Evolutionary conservation across 192 early-diverging fungal species (phyloP).

Genomic region (Thoreauomyces humboldtii): DNA sequence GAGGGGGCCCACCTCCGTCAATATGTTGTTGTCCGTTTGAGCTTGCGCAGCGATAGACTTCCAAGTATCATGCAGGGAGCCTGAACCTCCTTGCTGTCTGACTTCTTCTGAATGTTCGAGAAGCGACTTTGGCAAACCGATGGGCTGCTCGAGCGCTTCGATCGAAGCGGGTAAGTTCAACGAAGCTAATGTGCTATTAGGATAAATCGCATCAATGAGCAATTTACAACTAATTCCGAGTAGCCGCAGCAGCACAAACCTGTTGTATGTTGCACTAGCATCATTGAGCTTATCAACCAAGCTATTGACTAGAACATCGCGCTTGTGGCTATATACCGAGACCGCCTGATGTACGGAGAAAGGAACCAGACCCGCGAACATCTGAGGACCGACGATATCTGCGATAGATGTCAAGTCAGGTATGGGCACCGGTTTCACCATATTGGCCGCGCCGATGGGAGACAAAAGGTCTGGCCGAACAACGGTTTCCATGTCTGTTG

Average conservation of each 20-base stretch:
- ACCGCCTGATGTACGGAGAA: constrained; percentile 89
- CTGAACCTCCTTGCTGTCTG: constrained; percentile 65
- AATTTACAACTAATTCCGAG: too few relatives aligned
- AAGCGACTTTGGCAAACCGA: constrained; percentile 70
- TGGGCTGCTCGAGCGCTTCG: constrained; percentile 71
- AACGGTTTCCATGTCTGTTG: constrained; percentile 69
- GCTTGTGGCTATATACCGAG: constrained; percentile 80
- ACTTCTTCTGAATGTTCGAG: constrained; percentile 74
- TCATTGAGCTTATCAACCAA: constrained; percentile 66
- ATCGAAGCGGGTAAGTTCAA: constrained; percentile 69
- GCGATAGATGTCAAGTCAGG: constrained; percentile 57
- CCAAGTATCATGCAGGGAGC: constrained; percentile 59
- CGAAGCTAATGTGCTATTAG: constrained; percentile 56
- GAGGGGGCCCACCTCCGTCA: constrained; percentile 72
- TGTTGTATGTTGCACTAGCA: constrained; percentile 64
- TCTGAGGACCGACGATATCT: constrained; percentile 60
- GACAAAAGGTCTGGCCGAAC: constrained; percentile 59
- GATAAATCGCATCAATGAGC: too few relatives aligned
- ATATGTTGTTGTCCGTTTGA: constrained; percentile 47
- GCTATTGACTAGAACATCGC: constrained; percentile 71
- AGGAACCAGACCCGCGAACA: constrained; percentile 83
- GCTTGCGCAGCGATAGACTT: constrained; percentile 60
- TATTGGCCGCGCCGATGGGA: constrained; percentile 62
- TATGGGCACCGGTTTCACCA: constrained; percentile 72
- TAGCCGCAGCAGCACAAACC: too few relatives aligned